A percentile compares a stretch with the other conserved stretches of the same genome.
Conservation (phyloP, 176 grass and related monocot genomes). For the Avena insularis region DNA sequence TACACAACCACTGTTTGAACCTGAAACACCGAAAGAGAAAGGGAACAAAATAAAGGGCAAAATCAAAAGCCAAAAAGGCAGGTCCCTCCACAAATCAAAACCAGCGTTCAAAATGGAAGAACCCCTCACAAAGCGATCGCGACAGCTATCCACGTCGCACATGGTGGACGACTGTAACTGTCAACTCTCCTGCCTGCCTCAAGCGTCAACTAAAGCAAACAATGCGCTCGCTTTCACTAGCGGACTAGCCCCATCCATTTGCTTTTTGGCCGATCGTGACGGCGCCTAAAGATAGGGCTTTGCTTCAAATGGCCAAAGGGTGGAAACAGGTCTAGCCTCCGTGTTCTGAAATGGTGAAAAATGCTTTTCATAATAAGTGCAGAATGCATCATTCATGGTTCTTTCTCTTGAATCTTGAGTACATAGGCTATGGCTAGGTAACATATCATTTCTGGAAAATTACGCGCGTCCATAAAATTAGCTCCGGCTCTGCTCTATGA, state of each 20-base stretch:
- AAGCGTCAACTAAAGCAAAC: no score
- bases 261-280: conserved; percentile 46
- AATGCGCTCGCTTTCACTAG: no score
- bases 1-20: not conserved
- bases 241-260: not conserved
- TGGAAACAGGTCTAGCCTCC: not conserved
- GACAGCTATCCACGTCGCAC: conserved; percentile 34
- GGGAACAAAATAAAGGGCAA: not conserved
- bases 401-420: no score
- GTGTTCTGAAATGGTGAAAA: no score
- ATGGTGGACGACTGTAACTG: conserved; percentile 26
- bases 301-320: conserved; percentile 11
- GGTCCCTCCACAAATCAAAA: conserved; percentile 38
- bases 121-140: not conserved
- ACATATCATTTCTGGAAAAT: no score
- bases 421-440: no score
- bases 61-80: not conserved
- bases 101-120: conserved; percentile 18
- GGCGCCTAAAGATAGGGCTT: not conserved
- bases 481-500: no score
- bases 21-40: conserved; percentile 28
- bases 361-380: no score
- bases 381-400: no score
- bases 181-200: conserved; percentile 1
- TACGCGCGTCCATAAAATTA: no score